Base-by-base conservation (phyloP, 257 asterid genomes). In the Plantago major region DNA sequence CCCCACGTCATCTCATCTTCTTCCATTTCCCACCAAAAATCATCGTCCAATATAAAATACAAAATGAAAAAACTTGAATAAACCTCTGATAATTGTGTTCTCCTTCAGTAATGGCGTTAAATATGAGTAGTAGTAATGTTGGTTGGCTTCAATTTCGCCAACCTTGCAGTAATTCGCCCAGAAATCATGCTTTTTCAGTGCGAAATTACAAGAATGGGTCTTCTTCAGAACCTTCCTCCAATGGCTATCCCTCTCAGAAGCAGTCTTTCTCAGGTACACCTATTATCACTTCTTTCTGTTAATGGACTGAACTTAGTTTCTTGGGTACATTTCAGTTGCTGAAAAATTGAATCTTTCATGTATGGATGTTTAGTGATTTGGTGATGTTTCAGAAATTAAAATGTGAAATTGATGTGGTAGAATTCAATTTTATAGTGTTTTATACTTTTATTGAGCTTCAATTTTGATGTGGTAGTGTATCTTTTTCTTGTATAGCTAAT, bases 1-100 rank as follows among this genome's bases (percentile, higher is more conserved):
- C 58, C 12, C 81, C 79, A 79, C 81, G 74, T 75, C 79, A 18
- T 51, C 78, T 44, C 75, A 15, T 46, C 78, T 42, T 48, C 67
- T 4, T 45, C 28, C 40, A 22, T 19, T 38, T 37, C 42, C 58
- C 53, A 9, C n/a, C 65, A 37, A 62, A 16, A 37, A 48, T 2
- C 15, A 47, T 47, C 52, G 13, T 6, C 15, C 52, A 14, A 12
- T 46, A 5, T 30, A 19, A 54, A 7, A 22, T 22, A 22, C 26
- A 11, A 3, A 9, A 53, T 10, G 12, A 67, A 7, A 19, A 14
- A 54, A 54, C n/a, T 54, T 16, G 16, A 22, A n/a, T 14, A 26
- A 30, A 1, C 9, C 15, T 13, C 16, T 5, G 1, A 10, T 46
- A 46, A 14, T 12, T 17, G 72, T 76, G 67, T 19, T 48, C 2